Base-by-base conservation (phyloP, 176 grass and related monocot species). In the Oryza australiensis region DNA sequence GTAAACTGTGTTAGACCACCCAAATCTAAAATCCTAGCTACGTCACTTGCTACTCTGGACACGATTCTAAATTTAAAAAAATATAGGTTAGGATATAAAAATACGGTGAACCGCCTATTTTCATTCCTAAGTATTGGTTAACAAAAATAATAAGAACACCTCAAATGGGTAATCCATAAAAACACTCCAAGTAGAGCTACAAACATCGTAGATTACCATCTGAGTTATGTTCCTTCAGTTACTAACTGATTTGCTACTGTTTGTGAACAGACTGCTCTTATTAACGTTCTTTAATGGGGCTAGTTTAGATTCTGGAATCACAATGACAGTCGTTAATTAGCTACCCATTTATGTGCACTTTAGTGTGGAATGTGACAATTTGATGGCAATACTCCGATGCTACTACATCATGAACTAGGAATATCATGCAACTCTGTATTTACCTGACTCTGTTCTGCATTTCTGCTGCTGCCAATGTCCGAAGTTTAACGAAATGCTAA, bases 281-380 rank as follows among this genome's bases (percentile, higher is more conserved):
- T 28, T 22, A 55, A 23, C 57, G 16, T 38, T 29, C 12, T 13
- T 68, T 60, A 12, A 66, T 18, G 2, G 15, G 34, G 0, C 12
- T 24, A 13, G 43, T 86, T 48, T 18, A 22, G 46, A 40, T 70
- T 80, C 29, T 69, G 65, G 32, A 20, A 37, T 28, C n/a, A 16
- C 18, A 6, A 7, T 38, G 33, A 40, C 9, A 41, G 38, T 28
- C 48, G 55, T 60, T 57, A 49, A 55, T 60, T 57, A 49, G 51
- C 41, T 60, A 13, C 10, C 18, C 12, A 34, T 69, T 87, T 13
- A 23, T 82, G 78, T 27, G 72, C 72, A 76, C 69, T 82, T 82
- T 65, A 82, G 29, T 68, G 76, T 48, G 57, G 26, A 15, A 75
- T 42, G 41, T 20, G 41, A 38, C n/a, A 41, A 11, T 4, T n/a